Evolutionary conservation across 495 filamentous ascomycete species (phyloP).

Genomic region (Xylaria telfairii): DNA sequence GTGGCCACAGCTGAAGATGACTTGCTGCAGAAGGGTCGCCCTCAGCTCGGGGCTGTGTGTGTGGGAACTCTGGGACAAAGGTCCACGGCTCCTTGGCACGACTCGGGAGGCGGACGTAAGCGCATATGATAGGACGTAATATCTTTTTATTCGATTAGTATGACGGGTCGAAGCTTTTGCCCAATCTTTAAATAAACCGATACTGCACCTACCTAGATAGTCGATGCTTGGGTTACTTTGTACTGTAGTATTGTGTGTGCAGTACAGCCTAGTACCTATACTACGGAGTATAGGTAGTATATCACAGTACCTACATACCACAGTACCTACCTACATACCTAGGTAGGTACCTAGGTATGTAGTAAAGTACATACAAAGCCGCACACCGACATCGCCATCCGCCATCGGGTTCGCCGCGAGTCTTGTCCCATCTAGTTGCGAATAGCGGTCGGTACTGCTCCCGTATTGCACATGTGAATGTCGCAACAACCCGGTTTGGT

Average conservation of each 20-base stretch:
- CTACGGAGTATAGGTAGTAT: no score
- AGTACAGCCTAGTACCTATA: no score
- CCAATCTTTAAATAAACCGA: neutral
- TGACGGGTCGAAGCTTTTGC: slow-evolving; percentile 5
- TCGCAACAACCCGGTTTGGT: slow-evolving; percentile 5
- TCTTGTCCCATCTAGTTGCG: neutral
- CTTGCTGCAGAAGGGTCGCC: neutral
- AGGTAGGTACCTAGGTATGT: no score
- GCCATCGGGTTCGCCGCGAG: neutral
- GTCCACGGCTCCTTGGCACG: slow-evolving; percentile 7
- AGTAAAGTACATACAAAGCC: neutral
- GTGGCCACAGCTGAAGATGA: slow-evolving; percentile 24
- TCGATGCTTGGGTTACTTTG: no score
- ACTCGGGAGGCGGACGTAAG: slow-evolving; percentile 1
- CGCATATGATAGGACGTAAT: slow-evolving; percentile 7
- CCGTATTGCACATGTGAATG: neutral
- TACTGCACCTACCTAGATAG: no score
- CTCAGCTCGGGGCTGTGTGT: slow-evolving; percentile 26
- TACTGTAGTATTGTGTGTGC: no score
- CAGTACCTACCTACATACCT: no score
- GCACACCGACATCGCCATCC: neutral
- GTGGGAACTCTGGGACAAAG: neutral
- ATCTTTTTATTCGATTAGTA: neutral
- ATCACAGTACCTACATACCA: no score
- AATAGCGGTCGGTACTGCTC: neutral